phyloP scores from a whole-genome alignment of 2,329 filamentous ascomycete genomes.

The Niveomyces coronatus region DNA sequence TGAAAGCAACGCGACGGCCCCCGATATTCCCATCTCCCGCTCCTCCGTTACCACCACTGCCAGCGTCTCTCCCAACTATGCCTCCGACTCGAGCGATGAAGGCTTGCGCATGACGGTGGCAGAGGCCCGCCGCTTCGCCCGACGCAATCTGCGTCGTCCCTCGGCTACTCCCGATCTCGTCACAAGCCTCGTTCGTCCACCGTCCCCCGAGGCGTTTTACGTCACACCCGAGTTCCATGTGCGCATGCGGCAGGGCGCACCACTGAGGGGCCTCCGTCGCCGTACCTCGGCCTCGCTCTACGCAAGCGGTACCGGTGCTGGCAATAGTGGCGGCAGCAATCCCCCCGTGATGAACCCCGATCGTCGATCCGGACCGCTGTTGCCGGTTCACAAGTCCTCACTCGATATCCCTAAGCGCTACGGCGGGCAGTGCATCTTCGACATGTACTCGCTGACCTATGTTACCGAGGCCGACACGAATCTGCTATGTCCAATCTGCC shows the following conservation, averaged over 20 bases:
- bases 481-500: slow-evolving; percentile 46
- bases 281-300: slow-evolving; percentile 12
- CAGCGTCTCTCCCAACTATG: slow-evolving; percentile 11
- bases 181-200: slow-evolving; percentile 28
- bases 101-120: slow-evolving; percentile 24
- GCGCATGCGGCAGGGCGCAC: slow-evolving; percentile 14
- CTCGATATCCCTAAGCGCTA: slow-evolving; percentile 28
- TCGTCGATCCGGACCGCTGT: slow-evolving; percentile 24
- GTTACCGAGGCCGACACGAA: slow-evolving; percentile 34
- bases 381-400: slow-evolving; percentile 27
- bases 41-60: slow-evolving; percentile 5
- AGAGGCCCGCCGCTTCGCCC: slow-evolving; percentile 25
- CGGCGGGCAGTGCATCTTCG: slow-evolving; percentile 29
- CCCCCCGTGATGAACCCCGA: slow-evolving; percentile 16
- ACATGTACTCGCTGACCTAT: slow-evolving; percentile 36
- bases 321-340: neutral
- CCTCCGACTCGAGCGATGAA: slow-evolving; percentile 28
- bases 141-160: slow-evolving; percentile 24
- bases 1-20: slow-evolving; percentile 9
- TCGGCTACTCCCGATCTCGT: slow-evolving; percentile 30
- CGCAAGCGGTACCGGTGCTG: neutral
- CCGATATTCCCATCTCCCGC: slow-evolving; percentile 7
- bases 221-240: slow-evolving; percentile 18
- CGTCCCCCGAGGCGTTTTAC: slow-evolving; percentile 27
- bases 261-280: slow-evolving; percentile 11